Evolutionary conservation across 371 early-diverging fungal genomes (phyloP).

Genomic region (Mortierella sp.): DNA sequence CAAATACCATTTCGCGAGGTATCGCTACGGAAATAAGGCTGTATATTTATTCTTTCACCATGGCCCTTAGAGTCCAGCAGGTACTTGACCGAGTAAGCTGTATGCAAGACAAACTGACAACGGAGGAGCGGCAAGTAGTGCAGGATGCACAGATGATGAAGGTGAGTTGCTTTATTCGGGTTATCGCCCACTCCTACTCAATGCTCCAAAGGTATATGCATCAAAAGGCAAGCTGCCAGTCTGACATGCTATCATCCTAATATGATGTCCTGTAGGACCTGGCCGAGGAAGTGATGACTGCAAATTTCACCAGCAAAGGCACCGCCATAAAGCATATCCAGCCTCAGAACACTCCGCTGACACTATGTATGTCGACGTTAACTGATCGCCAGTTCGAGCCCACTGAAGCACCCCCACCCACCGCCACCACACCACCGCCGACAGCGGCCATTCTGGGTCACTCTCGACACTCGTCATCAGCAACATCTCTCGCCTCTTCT

Average conservation of each 20-base stretch:
- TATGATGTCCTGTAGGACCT: constrained; percentile 20
- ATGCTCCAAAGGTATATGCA: too few species aligned
- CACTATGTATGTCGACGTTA: constrained; percentile 4
- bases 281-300: constrained; percentile 40
- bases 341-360: constrained; percentile 5
- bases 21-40: too few species aligned
- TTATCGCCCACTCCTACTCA: too few species aligned
- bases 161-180: constrained; percentile 36
- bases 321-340: neutral
- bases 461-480: constrained; percentile 30
- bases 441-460: constrained; percentile 1
- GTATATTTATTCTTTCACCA: neutral
- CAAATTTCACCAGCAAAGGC: constrained; percentile 11
- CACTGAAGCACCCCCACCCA: constrained; percentile 36
- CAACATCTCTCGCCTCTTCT: constrained; percentile 24
- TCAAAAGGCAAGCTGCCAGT: too few species aligned
- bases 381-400: constrained; percentile 3
- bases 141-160: constrained; percentile 52
- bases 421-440: constrained; percentile 11
- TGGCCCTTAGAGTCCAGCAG: constrained; percentile 25
- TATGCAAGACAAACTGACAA: constrained; percentile 32
- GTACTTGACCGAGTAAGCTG: constrained; percentile 26
- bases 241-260: too few species aligned
- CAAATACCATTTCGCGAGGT: neutral
- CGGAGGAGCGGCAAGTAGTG: constrained; percentile 34